These are phyloP conservation scores for Ajuga reptans DNA, from an alignment of 305 asterid species.

Conservation along the genomic window DNA sequence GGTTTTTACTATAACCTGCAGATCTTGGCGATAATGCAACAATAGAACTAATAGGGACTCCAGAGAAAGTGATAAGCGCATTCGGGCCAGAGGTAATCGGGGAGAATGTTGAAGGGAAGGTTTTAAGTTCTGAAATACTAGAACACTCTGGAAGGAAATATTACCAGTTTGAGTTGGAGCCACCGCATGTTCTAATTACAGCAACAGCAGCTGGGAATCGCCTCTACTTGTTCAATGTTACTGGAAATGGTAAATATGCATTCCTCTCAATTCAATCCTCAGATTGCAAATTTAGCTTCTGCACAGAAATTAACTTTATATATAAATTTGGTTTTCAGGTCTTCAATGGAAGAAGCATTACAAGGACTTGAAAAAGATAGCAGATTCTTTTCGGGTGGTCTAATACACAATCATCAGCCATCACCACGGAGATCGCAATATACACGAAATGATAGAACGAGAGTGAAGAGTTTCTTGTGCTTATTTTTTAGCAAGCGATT, in stretches of 20 bases:
- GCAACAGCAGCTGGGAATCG: constrained; percentile 99
- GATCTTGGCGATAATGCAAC: constrained; percentile 70
- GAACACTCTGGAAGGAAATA: constrained; percentile 70
- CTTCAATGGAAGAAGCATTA: constrained; percentile 93
- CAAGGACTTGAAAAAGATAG: constrained; percentile 67
- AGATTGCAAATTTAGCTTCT: constrained; percentile 2
- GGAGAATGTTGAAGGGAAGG: constrained; percentile 88
- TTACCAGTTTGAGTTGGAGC: constrained; percentile 84
- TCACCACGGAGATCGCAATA: not conserved
- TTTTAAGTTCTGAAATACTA: constrained; percentile 49
- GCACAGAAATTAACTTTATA: not conserved
- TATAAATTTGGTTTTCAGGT: constrained; percentile 39
- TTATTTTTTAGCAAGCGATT: not conserved
- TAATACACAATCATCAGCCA: constrained; percentile 18
- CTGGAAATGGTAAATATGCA: constrained; percentile 58
- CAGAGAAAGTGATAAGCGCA: constrained; percentile 80
- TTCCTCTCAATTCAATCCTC: constrained; percentile 5
- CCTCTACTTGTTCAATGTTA: constrained; percentile 70
- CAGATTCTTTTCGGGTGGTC: constrained; percentile 70
- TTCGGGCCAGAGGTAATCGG: constrained; percentile 97
- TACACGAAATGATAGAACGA: constrained; percentile 3
- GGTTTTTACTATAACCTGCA: constrained; percentile 24
- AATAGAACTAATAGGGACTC: constrained; percentile 77
- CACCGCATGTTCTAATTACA: constrained; percentile 79
- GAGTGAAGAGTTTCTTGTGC: constrained; percentile 2